Evolutionary conservation across 306 rosid genomes (phyloP), one percentile per base, ranked within the genome.

Genomic region (Prunus campanulata): DNA sequence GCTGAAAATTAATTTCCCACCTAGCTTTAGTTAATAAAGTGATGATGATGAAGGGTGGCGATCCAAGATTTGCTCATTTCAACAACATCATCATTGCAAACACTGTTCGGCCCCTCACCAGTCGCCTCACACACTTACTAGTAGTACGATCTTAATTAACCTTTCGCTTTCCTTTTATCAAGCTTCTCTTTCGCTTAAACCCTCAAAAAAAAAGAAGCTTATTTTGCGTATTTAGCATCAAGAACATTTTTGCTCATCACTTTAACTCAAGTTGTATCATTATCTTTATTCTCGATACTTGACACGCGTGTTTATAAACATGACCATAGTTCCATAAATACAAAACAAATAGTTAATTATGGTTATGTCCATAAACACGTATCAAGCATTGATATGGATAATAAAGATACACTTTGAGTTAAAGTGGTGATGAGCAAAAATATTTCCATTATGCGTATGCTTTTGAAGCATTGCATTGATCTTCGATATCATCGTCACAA

Each of bases 81-180:
- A 72, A 27, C 67, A 81, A 42, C 71, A 52, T 27, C 82, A 78
- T 62, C 60, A 70, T 78, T 66, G 56, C 77, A 76, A 80, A 64
- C 80, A 74, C 24, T 24, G 8, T 57, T 55, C 59, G 60, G 39
- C 13, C 65, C 78, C 65, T 51, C 19, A 49, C 19, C 44, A 39
- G 44, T 39, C 44, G 8, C 44, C 44, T 6, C 44, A 39, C 44
- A 39, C 44, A 39, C 44, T 39, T 39, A 39, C 44, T 39, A 39
- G 44, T 7, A 39, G 8, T 39, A 7, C 8, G 9, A 7, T 39
- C 44, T 6, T 6, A 39, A 39, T 39, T 7, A 39, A 39, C 8
- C 44, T 7, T 7, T 39, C 0, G 9, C 44, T 39, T 39, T 39
- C 9, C 44, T 39, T 39, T 42, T 18, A 2, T 66, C 15, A 4